Percentiles rank a stretch among this genome's conserved stretches.
Conservation (phyloP, 2,329 filamentous ascomycete genomes). For the Cercospora sp. region DNA sequence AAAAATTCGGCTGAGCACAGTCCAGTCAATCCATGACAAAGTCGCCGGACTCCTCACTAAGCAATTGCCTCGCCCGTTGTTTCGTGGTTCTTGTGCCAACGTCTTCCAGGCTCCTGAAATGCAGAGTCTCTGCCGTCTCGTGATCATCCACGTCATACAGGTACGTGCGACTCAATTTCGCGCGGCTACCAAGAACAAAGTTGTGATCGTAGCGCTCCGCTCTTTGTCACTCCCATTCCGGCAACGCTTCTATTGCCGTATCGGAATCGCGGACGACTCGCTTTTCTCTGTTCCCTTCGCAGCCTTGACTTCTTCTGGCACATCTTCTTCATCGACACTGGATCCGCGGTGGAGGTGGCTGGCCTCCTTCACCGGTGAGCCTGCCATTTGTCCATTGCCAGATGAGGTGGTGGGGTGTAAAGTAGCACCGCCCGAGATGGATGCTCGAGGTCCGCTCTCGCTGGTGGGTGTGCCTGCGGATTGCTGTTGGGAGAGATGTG, state of each 20-base stretch:
- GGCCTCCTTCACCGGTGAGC: slow-evolving; percentile 86
- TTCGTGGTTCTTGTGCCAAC: not conserved
- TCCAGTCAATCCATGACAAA: not conserved
- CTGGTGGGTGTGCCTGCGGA: slow-evolving; percentile 22
- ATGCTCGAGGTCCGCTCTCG: slow-evolving; percentile 26
- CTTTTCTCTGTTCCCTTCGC: not conserved
- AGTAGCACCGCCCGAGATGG: slow-evolving; percentile 29
- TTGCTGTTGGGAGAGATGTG: slow-evolving; percentile 40
- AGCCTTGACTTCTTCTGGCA: slow-evolving; percentile 10
- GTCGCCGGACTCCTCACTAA: not conserved
- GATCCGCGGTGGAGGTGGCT: slow-evolving; percentile 84
- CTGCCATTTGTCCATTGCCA: slow-evolving; percentile 56
- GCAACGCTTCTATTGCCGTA: slow-evolving; percentile 7
- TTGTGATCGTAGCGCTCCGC: not conserved
- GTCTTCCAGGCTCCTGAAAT: not conserved
- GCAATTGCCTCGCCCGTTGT: not conserved
- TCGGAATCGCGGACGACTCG: not conserved
- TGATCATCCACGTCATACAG: not conserved
- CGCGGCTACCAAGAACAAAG: not conserved
- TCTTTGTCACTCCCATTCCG: not conserved
- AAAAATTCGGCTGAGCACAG: not conserved
- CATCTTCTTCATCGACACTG: slow-evolving; percentile 62
- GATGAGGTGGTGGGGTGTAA: slow-evolving; percentile 48
- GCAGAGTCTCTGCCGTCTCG: not conserved
- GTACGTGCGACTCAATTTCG: not conserved